These are phyloP conservation scores for Clarireedia sp. DNA, from an alignment of 2,329 filamentous ascomycete species.

Conservation along the genomic window DNA sequence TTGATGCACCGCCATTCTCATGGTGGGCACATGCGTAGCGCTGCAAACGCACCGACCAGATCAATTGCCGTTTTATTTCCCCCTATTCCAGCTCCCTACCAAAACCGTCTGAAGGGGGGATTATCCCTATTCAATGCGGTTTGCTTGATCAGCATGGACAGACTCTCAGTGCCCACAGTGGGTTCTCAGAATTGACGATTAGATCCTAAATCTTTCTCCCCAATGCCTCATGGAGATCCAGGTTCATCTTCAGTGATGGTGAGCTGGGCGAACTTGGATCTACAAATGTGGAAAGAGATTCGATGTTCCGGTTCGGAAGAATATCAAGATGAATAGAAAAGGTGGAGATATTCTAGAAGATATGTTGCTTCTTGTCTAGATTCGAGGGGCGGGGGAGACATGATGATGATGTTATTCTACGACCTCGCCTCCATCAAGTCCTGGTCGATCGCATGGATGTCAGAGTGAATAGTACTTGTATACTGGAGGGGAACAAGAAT, in stretches of 20 bases:
- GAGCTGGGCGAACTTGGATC: too few relatives aligned
- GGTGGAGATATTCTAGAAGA: too few relatives aligned
- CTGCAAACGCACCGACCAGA: background rate
- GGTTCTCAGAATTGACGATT: too few relatives aligned
- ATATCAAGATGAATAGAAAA: too few relatives aligned
- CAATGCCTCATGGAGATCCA: too few relatives aligned
- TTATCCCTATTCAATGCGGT: background rate
- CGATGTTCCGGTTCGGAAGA: too few relatives aligned
- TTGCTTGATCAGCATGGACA: background rate
- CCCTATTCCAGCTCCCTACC: constrained; percentile 1
- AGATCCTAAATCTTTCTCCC: too few relatives aligned
- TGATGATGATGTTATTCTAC: background rate
- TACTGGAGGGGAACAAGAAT: background rate
- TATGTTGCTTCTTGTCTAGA: background rate
- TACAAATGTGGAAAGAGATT: too few relatives aligned
- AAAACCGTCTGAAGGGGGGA: background rate
- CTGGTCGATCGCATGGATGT: too few relatives aligned
- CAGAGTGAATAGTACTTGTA: too few relatives aligned
- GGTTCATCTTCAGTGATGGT: too few relatives aligned
- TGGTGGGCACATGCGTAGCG: constrained; percentile 2
- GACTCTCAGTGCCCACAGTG: too few relatives aligned
- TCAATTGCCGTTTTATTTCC: constrained; percentile 6
- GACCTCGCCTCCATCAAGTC: background rate
- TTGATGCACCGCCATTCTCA: constrained; percentile 4
- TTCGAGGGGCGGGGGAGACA: background rate